Conservation (phyloP, 371 early-diverging fungal species). For the Synchytrium microbalum region DNA sequence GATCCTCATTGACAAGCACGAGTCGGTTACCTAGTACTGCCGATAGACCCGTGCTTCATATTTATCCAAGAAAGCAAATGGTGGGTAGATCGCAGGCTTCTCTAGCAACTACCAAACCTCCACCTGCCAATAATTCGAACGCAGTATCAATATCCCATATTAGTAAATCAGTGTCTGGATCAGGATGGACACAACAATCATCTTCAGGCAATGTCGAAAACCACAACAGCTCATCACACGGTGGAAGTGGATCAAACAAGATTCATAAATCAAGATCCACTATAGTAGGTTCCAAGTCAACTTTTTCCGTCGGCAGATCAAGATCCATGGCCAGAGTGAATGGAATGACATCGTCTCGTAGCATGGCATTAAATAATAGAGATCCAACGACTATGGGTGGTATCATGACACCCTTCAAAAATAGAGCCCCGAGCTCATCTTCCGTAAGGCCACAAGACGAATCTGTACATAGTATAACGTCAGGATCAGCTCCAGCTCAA, state of each 20-base stretch:
- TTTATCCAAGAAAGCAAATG: conserved; percentile 1
- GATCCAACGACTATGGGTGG: not conserved
- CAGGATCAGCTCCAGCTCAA: not conserved
- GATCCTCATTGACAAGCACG: not conserved
- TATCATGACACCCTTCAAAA: not conserved
- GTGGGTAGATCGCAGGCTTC: not conserved
- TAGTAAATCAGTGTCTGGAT: not conserved
- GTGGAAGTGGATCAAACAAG: not conserved
- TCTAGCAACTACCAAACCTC: not conserved
- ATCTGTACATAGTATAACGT: not conserved
- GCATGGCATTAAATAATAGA: not conserved
- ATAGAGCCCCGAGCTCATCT: not conserved
- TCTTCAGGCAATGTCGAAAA: not conserved
- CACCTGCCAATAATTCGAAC: not conserved
- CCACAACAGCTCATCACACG: no score
- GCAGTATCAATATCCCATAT: not conserved
- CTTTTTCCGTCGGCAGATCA: not conserved
- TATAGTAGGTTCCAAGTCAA: not conserved
- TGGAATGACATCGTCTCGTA: not conserved
- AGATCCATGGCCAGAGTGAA: not conserved
- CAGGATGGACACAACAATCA: not conserved
- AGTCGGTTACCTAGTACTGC: not conserved
- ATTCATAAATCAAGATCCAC: not conserved
- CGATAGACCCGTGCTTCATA: not conserved
- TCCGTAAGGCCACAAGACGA: not conserved